Evolutionary conservation across 805 yeast species (phyloP), one percentile per base, ranked within the genome.

Genomic region (Saturnispora galanensis): DNA sequence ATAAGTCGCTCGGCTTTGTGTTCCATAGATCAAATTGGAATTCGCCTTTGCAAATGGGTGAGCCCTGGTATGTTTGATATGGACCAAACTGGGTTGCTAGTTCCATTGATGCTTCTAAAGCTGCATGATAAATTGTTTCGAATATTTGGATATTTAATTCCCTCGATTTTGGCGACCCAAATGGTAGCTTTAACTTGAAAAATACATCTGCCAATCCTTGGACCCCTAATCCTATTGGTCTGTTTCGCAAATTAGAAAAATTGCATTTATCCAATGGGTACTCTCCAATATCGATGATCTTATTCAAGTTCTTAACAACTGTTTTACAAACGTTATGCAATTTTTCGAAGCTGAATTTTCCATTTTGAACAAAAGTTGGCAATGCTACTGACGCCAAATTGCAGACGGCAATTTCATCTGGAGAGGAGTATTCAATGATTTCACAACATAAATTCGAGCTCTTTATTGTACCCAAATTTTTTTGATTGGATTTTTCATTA

Each of bases 181-280:
- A 90, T 36, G 97, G 93, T 47, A 86, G 57, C 56, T 95, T 77
- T 50, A 90, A 69, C 52, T 74, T 70, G 73, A 86, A 76, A 64
- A 87, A 90, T 1, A 81, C 71, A 63, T 90, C 97, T 28, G 97
- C 96, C 44, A 90, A 70, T 47, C 98, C 98, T 64, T 90, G 96
- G n/a, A 90, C 96, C 53, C 98, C 98, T 17, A 90, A 66, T n/a
- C 97, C 97, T 56, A 90, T 77, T 16, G 98, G 97, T 55, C 98
- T 74, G 63, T 90, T 83, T 57, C 78, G 79, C 71, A 76, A 66
- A 64, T 93, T 90, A 13, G 96, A 85, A 38, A 50, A 58, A 56
- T 71, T 73, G 5, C 97, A 90, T 52, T 77, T 83, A 43, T 72
- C 76, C 18, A 85, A 81, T 4, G 98, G 97, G 61, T 90, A 90